Evolutionary conservation across 148 eudicot genomes (phyloP), one percentile per base, ranked within the genome.

Genomic region (Bassia scoparia): DNA sequence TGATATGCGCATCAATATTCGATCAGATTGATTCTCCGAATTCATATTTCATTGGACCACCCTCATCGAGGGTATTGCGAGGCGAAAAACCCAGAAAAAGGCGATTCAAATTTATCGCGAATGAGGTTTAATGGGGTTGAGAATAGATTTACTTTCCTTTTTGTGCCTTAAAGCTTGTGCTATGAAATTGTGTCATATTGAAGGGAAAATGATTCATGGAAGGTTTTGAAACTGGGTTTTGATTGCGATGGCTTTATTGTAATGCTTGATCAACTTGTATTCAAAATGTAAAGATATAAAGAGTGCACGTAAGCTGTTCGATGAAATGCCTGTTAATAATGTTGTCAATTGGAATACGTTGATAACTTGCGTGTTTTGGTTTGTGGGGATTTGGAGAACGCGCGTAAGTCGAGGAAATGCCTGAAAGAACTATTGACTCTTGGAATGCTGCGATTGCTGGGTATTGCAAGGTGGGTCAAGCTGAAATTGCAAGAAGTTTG

Each of bases 371-470:
- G 49, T 77, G 81, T 44, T 69, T 80, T 26, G 75, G 64, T 67
- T n/a, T 41, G 67, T 48, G 83, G 89, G 66, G 80, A 65, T 54
- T 31, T 79, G 49, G 77, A 72, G 33, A 78, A 72, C 43, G 86
- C 76, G 2, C 71, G 46, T 23, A 75, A 67, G 43, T 81, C 44
- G 80, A 81, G 69, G 66, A 61, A 71, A 81, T 83, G 83, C 83
- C 68, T 10, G 79, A 80, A 46, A 66, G 79, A 67, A 60, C 74
- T 31, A 67, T 75, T 0, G 80, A 78, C 21, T 80, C 83, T 1
- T 81, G 85, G 83, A 86, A 83, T 74, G 83, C 70, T 11, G 73
- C 79, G 55, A 77, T 83, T 63, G 81, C 77, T 73, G 88, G 88
- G 49, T 86, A 76, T 44, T 83, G 83, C 48, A 81, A 81, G 34